phyloP scores from a whole-genome alignment of 345 rosid genomes.

The Brassica incana region DNA sequence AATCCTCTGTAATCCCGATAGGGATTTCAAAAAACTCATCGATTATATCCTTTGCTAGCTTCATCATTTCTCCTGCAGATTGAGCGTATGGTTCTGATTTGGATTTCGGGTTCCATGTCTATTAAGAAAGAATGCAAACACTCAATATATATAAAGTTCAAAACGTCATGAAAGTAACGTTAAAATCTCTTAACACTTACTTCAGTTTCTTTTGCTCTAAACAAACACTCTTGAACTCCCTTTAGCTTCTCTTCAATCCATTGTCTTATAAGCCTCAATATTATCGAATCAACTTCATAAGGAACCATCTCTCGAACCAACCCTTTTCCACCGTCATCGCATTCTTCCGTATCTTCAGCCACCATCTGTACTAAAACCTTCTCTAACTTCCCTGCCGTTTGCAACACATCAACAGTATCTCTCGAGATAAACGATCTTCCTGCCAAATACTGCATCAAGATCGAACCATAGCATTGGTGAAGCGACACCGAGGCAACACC shows the following conservation, averaged over 20 bases:
- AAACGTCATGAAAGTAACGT: background rate
- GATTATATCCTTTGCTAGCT: conserved; percentile 56
- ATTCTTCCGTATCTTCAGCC: conserved; percentile 77
- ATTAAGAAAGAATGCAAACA: conserved; percentile 10
- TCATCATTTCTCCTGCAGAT: conserved; percentile 70
- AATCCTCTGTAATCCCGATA: conserved; percentile 71
- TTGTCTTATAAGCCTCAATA: conserved; percentile 50
- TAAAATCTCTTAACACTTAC: conserved; percentile 39
- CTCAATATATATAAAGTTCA: background rate
- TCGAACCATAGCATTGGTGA: conserved; percentile 72
- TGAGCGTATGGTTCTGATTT: conserved; percentile 87
- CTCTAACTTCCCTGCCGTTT: conserved; percentile 80
- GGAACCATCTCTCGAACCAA: conserved; percentile 84
- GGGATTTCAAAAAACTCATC: conserved; percentile 87
- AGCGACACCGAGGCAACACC: conserved; percentile 69
- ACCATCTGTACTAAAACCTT: conserved; percentile 83
- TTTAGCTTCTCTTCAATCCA: conserved; percentile 69
- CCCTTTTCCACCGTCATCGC: conserved; percentile 82
- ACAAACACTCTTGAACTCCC: conserved; percentile 48
- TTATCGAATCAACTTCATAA: conserved; percentile 72
- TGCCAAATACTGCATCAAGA: conserved; percentile 68
- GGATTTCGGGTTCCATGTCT: conserved; percentile 98
- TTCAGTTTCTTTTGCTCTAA: conserved; percentile 72
- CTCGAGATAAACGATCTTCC: conserved; percentile 46
- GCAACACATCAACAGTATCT: conserved; percentile 66